phyloP scores from a whole-genome alignment of 257 asterid species.

The Cordia subcordata region DNA sequence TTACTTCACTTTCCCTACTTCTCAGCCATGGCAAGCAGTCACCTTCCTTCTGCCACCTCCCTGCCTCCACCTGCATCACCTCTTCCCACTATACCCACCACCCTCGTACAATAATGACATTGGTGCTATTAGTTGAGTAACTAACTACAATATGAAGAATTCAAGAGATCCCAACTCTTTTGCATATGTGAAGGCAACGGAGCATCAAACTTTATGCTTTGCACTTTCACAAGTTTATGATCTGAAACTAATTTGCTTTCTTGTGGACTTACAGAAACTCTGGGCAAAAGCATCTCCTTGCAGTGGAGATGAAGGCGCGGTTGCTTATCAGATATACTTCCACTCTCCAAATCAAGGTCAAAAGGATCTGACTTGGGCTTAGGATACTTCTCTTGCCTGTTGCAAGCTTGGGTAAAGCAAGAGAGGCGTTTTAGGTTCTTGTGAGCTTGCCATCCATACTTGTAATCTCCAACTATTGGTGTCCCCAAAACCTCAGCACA shows the following conservation, averaged over 20 bases:
- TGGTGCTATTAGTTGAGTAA: no score
- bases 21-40: neutral
- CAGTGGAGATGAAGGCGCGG: conserved; percentile 87
- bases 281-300: conserved; percentile 70
- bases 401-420: conserved; percentile 19
- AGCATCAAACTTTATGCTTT: conserved; percentile 49
- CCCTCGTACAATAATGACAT: neutral
- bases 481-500: conserved; percentile 96
- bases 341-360: conserved; percentile 47
- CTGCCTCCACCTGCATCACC: neutral
- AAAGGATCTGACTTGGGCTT: conserved; percentile 20
- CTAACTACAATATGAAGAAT: conserved; percentile 6
- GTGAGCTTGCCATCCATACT: conserved; percentile 94
- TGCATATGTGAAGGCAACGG: conserved; percentile 82
- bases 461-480: conserved; percentile 95
- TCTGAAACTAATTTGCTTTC: conserved; percentile 25
- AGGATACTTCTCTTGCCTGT: conserved; percentile 13
- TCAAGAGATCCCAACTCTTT: conserved; percentile 65
- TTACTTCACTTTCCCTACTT: neutral
- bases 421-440: conserved; percentile 41
- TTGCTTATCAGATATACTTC: conserved; percentile 60
- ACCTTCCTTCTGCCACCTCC: neutral
- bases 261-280: conserved; percentile 47
- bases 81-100: neutral
- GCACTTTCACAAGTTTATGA: conserved; percentile 25